These are phyloP conservation scores for Globisporangium carolinianum DNA, from an alignment of 352 stramenopile genomes.

Conservation along the genomic window DNA sequence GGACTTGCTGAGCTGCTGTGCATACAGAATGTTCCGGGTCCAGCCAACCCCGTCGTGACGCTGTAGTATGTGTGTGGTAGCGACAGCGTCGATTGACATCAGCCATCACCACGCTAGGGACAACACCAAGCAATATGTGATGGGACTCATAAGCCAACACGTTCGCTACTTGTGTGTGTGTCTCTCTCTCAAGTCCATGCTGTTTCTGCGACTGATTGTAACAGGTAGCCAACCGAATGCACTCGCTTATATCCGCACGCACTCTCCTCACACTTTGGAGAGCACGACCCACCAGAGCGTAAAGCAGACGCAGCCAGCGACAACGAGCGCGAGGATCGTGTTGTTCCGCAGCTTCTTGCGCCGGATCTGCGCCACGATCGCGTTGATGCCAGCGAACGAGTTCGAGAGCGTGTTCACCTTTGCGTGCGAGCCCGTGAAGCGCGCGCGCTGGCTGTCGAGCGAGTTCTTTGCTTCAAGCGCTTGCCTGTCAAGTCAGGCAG, in stretches of 20 bases:
- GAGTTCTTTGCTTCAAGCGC: constrained; percentile 81
- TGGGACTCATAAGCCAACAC: too few relatives aligned
- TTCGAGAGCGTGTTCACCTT: constrained; percentile 83
- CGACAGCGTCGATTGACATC: too few relatives aligned
- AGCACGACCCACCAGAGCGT: constrained; percentile 93
- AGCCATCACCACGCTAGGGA: too few relatives aligned
- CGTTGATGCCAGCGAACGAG: constrained; percentile 94
- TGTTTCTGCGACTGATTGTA: too few relatives aligned
- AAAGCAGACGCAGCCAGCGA: constrained; percentile 94
- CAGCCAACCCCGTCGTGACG: constrained; percentile 30
- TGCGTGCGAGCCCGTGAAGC: constrained; percentile 76
- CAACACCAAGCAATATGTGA: too few relatives aligned
- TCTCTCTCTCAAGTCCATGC: too few relatives aligned
- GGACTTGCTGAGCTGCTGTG: constrained; percentile 37
- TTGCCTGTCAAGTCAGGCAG: constrained; percentile 30
- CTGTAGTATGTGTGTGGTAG: constrained; percentile 16
- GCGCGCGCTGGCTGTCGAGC: constrained; percentile 86
- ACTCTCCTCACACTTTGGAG: constrained; percentile 41
- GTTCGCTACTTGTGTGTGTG: too few relatives aligned
- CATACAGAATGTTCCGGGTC: constrained; percentile 28
- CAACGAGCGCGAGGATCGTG: constrained; percentile 93
- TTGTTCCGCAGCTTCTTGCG: constrained; percentile 97
- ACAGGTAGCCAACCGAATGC: neutral
- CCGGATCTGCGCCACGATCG: constrained; percentile 94
- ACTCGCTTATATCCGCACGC: neutral